Conservation (phyloP, 108 stramenopile species). For the Cyclostephanos tholiformis region DNA sequence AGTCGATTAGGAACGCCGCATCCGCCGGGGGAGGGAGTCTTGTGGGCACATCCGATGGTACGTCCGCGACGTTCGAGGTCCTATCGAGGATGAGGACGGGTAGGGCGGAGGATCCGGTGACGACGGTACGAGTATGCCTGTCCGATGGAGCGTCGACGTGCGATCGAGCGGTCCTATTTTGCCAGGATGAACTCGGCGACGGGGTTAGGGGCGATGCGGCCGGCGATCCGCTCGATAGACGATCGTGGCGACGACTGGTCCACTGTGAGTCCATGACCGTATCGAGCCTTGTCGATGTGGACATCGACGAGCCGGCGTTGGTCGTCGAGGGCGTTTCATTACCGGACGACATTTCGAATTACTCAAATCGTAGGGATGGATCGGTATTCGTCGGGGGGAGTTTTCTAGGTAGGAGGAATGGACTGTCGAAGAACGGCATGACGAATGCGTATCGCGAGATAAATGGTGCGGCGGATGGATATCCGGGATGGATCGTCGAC, state of each 20-base stretch:
- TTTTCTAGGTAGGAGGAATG: constrained; percentile 62
- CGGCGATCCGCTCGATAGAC: constrained; percentile 77
- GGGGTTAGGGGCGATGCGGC: constrained; percentile 75
- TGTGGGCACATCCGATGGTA: constrained; percentile 27
- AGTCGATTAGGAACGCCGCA: constrained; percentile 25
- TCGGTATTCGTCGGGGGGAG: constrained; percentile 63
- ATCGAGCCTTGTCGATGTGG: constrained; percentile 45
- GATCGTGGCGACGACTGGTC: constrained; percentile 68
- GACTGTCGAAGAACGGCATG: constrained; percentile 52
- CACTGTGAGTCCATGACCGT: constrained; percentile 72
- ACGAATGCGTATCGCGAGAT: constrained; percentile 82
- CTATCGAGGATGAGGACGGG: constrained; percentile 59
- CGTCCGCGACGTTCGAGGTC: constrained; percentile 49
- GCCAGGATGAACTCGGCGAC: constrained; percentile 67
- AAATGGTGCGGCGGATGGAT: constrained; percentile 84
- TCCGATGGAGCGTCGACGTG: constrained; percentile 63
- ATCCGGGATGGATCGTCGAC: constrained; percentile 85
- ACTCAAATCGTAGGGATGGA: constrained; percentile 59
- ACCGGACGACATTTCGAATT: constrained; percentile 74
- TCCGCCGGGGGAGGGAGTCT: constrained; percentile 31
- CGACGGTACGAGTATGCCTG: constrained; percentile 58
- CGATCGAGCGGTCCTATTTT: constrained; percentile 52
- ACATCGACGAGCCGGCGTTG: constrained; percentile 48
- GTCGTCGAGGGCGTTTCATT: constrained; percentile 34
- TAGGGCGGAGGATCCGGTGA: constrained; percentile 65